Conservation (phyloP, 1,284 basidiomycete genomes). For the Pyrrhoderma lamaoense region DNA sequence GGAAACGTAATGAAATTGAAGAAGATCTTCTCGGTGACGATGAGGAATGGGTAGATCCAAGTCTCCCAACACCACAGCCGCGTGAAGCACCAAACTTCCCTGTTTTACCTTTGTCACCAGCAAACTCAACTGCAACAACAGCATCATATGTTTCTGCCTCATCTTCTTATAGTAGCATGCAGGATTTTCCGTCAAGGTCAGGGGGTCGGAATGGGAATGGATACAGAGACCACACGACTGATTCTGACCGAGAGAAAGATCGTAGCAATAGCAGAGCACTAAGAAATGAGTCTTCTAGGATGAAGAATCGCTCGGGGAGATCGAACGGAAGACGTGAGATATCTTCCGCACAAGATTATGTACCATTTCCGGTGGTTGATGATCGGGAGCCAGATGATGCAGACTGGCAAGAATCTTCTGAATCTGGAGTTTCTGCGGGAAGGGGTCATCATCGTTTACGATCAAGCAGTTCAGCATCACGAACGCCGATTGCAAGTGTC, state of each 20-base stretch:
- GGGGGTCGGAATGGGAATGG: slow-evolving; percentile 10
- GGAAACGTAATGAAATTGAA: slow-evolving; percentile 22
- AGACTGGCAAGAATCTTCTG: slow-evolving; percentile 19
- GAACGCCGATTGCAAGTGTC: slow-evolving; percentile 16
- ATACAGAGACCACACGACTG: background rate
- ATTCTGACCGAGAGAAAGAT: background rate
- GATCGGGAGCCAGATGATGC: slow-evolving; percentile 21
- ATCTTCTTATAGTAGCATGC: slow-evolving; percentile 12
- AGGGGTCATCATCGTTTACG: background rate
- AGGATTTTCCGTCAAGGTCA: background rate
- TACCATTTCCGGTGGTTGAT: slow-evolving; percentile 19
- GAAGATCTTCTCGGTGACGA: slow-evolving; percentile 46
- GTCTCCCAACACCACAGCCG: slow-evolving; percentile 29
- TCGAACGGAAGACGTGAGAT: no score
- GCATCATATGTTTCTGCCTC: slow-evolving; percentile 17
- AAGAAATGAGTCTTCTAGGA: no score
- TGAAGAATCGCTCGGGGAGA: no score
- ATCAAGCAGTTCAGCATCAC: background rate
- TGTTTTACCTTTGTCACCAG: slow-evolving; percentile 7
- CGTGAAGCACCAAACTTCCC: slow-evolving; percentile 23
- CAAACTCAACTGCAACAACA: slow-evolving; percentile 15
- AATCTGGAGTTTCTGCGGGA: slow-evolving; percentile 8
- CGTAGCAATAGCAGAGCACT: background rate
- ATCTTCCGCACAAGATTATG: slow-evolving; percentile 11
- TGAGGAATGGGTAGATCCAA: slow-evolving; percentile 57